Percentiles rank a stretch among this genome's conserved stretches.
These are phyloP conservation scores for Croton laevigatus DNA, from an alignment of 441 rosid species.

Conservation along the genomic window DNA sequence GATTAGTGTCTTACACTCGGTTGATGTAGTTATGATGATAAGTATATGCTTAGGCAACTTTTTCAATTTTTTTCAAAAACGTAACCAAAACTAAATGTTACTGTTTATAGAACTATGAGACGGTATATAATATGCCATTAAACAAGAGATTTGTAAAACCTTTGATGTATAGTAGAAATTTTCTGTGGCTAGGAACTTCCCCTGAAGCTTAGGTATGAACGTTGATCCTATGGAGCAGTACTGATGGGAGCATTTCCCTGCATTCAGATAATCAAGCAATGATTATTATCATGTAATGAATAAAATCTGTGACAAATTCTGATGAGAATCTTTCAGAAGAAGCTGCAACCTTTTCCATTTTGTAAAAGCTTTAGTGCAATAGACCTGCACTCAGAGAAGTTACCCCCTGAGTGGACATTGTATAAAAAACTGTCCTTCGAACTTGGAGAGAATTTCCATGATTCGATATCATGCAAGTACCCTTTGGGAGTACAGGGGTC, in stretches of 20 bases:
- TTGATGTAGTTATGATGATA: background rate
- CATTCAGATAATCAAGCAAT: slow-evolving; percentile 24
- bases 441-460: slow-evolving; percentile 41
- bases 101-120: background rate
- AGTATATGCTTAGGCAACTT: background rate
- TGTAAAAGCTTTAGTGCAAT: slow-evolving; percentile 58
- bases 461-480: slow-evolving; percentile 32
- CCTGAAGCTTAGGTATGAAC: slow-evolving; percentile 72
- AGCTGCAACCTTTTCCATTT: slow-evolving; percentile 59
- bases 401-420: slow-evolving; percentile 56
- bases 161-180: slow-evolving; percentile 82
- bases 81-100: background rate
- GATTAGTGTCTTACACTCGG: background rate
- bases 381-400: slow-evolving; percentile 86
- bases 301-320: background rate
- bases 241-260: slow-evolving; percentile 62
- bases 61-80: background rate
- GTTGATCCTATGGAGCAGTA: slow-evolving; percentile 69
- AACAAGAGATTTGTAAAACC: slow-evolving; percentile 34
- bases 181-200: slow-evolving; percentile 79
- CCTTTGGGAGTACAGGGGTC: slow-evolving; percentile 94
- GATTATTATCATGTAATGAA: background rate
- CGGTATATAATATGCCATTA: slow-evolving; percentile 1
- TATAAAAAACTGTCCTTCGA: slow-evolving; percentile 35
- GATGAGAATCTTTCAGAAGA: slow-evolving; percentile 10